Evolutionary conservation across 805 yeast genomes (phyloP), one percentile per base, ranked within the genome.

Genomic region (Cyberlindnera xishuangbannaensis): DNA sequence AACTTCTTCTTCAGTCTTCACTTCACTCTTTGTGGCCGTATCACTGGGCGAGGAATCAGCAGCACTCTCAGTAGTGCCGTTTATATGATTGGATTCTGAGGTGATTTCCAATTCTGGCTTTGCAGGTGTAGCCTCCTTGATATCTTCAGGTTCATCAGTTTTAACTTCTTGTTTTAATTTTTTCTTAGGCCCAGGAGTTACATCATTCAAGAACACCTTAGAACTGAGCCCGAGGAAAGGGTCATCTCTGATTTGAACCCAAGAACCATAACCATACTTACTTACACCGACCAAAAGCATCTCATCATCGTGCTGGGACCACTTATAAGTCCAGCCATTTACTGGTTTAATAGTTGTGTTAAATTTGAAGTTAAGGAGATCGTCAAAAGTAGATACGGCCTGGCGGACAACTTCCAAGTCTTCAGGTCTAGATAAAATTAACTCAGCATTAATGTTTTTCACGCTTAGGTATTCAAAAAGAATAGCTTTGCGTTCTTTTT

Each of bases 221-320:
- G 86, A 85, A 41, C 85, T 83, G 40, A 92, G 65, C 9, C 87
- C 88, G 38, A 92, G 67, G 33, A 85, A 71, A 2, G 98, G 97
- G 60, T 92, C 98, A 61, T 92, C 99, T 53, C 98, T 70, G 28
- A 92, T 88, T 51, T 83, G 88, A 3, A 71, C 56, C 98, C 98
- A 92, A 1, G 95, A 79, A 13, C 97, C 97, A 57, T 86, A 88
- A 0, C 99, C 99, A 59, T 88, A 88, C 59, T 85, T 87, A 51
- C 73, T 71, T 15, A 90, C 83, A 43, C 99, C 99, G 22, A 83
- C 74, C 40, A 92, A 58, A 34, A 92, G 67, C 76, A 78, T 83
- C 32, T 87, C 83, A 56, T 92, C 99, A 53, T 92, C 95, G 20
- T 68, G 74, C 11, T 69, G 66, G 3, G 67, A 66, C 99, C 99